A percentile compares a stretch with the other conserved stretches of the same genome.
phyloP scores from a whole-genome alignment of 257 asterid genomes.

The Primulina tabacum region DNA sequence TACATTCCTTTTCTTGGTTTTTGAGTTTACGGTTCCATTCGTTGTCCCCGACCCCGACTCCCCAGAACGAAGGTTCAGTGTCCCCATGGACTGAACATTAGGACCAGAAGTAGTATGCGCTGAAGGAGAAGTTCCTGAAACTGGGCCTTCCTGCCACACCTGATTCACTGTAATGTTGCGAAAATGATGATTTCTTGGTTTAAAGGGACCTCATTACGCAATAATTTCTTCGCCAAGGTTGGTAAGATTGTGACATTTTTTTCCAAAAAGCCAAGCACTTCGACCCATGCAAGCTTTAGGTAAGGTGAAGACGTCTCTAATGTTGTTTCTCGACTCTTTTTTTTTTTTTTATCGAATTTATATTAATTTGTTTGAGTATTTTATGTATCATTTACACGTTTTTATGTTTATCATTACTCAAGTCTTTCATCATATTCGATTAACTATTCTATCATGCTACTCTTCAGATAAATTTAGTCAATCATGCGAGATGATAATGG shows the following conservation, averaged over 20 bases:
- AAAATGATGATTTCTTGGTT: slow-evolving; percentile 50
- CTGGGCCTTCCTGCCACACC: slow-evolving; percentile 92
- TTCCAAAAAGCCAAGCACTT: not conserved
- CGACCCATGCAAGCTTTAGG: not conserved
- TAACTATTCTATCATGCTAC: too few species aligned
- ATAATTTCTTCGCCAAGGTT: slow-evolving; percentile 1
- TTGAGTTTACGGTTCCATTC: slow-evolving; percentile 28
- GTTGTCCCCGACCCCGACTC: slow-evolving; percentile 39
- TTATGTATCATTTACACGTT: too few species aligned
- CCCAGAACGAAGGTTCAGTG: slow-evolving; percentile 60
- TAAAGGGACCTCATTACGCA: slow-evolving; percentile 11
- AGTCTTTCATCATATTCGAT: too few species aligned
- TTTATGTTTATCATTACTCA: too few species aligned
- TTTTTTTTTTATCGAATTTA: too few species aligned
- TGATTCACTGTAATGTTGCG: slow-evolving; percentile 69
- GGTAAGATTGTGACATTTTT: slow-evolving; percentile 37
- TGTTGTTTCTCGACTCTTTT: too few species aligned
- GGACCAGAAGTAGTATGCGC: slow-evolving; percentile 53
- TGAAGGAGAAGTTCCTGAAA: slow-evolving; percentile 59
- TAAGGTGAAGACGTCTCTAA: not conserved
- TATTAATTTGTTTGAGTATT: too few species aligned
- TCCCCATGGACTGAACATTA: slow-evolving; percentile 56
- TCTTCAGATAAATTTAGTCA: too few species aligned
- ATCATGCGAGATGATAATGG: too few species aligned
- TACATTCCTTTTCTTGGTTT: slow-evolving; percentile 38